Evolutionary conservation across 73 alveolate genomes (phyloP), one percentile per base, ranked within the genome.

Genomic region (Symbiodinium pilosum): DNA sequence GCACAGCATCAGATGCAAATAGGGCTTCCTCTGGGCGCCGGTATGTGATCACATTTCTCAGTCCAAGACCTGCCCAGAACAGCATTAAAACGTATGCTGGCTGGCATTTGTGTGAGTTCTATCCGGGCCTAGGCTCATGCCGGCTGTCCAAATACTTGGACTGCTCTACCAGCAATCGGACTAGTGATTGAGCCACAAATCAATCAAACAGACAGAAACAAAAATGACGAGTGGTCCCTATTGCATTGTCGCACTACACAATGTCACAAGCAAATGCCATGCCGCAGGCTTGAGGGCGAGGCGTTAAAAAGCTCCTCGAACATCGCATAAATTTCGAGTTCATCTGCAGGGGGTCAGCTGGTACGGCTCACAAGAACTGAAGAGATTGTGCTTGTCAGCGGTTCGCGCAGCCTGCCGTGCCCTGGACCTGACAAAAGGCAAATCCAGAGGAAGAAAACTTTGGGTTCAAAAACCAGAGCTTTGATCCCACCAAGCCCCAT

Each of bases 11-110:
- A n/a, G 97, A 91, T 91, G 97, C 75, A 43, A 91, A 69, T 5
- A 91, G 97, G 11, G 88, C 97, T 69, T 91, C 97, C 51, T 91
- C 97, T 39, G 97, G 81, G 41, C 97, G 97, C 30, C 97, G 81
- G 88, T 91, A 91, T 20, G 89, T 69, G 43, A 68, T 83, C 5
- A 64, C 81, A 68, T 89, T 89, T 44, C 95, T 89, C 69, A 89
- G 40, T 73, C 97, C 71, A 52, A 91, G 41, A 83, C 97, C 97
- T 91, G 38, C 81, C 81, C 81, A 64, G 18, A 64, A 64, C 39
- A 24, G 59, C n/a, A n/a, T n/a, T n/a, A n/a, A n/a, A n/a, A n/a
- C n/a, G n/a, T n/a, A n/a, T n/a, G n/a, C n/a, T n/a, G n/a, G n/a
- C n/a, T n/a, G n/a, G n/a, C n/a, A n/a, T n/a, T n/a, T n/a, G n/a